Evolutionary conservation across 2,329 filamentous ascomycete genomes (phyloP), one percentile per base, ranked within the genome.

Genomic region (Pseudogymnoascus sp.): DNA sequence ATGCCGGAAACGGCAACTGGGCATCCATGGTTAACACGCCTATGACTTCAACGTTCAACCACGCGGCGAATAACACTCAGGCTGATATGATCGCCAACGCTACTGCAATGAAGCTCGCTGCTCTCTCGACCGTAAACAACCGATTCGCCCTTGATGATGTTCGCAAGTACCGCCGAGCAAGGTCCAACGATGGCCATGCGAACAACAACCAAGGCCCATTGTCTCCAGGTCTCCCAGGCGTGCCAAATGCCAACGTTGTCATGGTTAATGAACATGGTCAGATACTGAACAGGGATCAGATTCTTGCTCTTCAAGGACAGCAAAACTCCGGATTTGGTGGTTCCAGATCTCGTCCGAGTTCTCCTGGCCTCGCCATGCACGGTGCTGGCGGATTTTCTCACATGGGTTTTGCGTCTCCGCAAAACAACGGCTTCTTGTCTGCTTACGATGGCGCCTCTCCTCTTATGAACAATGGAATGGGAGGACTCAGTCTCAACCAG

Each of bases 31-130:
- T 95, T 65, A 97, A 96, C 76, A 99, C 94, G 2, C 94, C 94
- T 2, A 95, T 97, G 89, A 90, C 93, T 4, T 78, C 90, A 39
- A 93, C 87, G 66, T 99, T 97, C 74, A 87, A 82, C 65, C 74
- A 74, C 30, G 76, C 80, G 63, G 80, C 79, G 67, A 75, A 71
- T 60, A 76, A 79, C 14, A 74, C 74, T 64, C 92, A 97, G 73
- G 92, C 91, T 14, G 94, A 99, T 70, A 97, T 97, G 93, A 89
- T 99, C 62, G 94, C 94, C 62, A 99, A 97, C 72, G 94, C 94
- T 25, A 97, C 94, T 14, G 94, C 94, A 20, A 99, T 99, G 94
- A 99, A 99, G 75, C 83, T 99, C 59, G 94, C 94, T 50, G 94
- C 94, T 16, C 80, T 99, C 50, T 97, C 93, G 4, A 99, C 94